Conservation (phyloP, 1,284 basidiomycete genomes). For the Fomes fomentarius region DNA sequence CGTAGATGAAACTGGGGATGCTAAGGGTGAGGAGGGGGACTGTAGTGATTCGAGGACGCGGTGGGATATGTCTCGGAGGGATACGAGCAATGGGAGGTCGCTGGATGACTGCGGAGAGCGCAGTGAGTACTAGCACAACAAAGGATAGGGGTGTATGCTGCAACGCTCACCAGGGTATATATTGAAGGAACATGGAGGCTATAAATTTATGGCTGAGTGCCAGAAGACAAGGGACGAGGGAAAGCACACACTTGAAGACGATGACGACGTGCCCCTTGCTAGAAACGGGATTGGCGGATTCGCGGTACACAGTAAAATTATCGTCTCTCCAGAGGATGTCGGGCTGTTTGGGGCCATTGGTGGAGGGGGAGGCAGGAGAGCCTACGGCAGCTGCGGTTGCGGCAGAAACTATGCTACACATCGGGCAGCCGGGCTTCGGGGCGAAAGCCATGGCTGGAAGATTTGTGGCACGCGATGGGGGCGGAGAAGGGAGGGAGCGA, state of each 20-base stretch:
- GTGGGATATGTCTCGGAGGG: constrained; percentile 59
- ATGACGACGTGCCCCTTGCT: constrained; percentile 70
- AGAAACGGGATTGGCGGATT: constrained; percentile 68
- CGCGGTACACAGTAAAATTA: constrained; percentile 73
- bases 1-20: constrained; percentile 24
- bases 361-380: constrained; percentile 46
- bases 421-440: constrained; percentile 68
- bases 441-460: constrained; percentile 50
- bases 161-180: constrained; percentile 62
- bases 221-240: constrained; percentile 29
- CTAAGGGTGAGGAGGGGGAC: constrained; percentile 38
- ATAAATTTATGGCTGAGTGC: constrained; percentile 5
- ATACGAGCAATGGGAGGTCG: constrained; percentile 71
- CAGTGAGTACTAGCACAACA: not conserved
- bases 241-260: constrained; percentile 70
- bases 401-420: constrained; percentile 72
- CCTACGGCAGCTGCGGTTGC: constrained; percentile 43
- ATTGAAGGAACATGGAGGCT: constrained; percentile 78
- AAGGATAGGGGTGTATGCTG: not conserved
- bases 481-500: not conserved
- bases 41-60: constrained; percentile 56
- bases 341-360: constrained; percentile 45
- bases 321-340: constrained; percentile 75
- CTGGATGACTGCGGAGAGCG: constrained; percentile 58
- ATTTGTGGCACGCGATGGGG: not conserved